Evolutionary conservation across 108 stramenopile species (phyloP).

Genomic region (Fistulifera pelliculosa): DNA sequence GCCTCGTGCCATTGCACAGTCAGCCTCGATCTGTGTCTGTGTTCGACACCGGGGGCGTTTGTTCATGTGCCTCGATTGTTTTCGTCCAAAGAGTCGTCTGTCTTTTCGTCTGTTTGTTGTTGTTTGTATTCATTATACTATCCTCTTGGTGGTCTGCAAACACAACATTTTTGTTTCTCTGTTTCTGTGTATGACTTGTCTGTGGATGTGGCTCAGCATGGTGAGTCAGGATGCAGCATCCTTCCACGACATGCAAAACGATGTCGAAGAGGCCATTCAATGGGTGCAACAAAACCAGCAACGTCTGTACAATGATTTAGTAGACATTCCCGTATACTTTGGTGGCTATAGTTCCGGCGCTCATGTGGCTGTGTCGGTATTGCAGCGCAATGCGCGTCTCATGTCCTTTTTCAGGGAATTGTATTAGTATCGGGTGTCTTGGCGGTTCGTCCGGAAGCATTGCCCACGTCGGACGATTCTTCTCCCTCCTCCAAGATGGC

Average conservation of each 20-base stretch:
- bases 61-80: conserved; percentile 14
- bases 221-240: conserved; percentile 25
- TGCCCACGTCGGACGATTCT: no score
- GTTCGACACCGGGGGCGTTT: conserved; percentile 59
- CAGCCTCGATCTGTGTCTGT: conserved; percentile 39
- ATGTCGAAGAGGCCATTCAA: conserved; percentile 45
- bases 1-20: conserved; percentile 29
- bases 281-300: conserved; percentile 26
- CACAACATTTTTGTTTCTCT: background rate
- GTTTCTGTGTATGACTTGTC: background rate
- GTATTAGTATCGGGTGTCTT: conserved; percentile 36
- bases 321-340: conserved; percentile 22
- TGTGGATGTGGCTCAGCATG: conserved; percentile 14
- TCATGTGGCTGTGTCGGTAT: conserved; percentile 45
- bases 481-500: conserved; percentile 21
- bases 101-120: no score
- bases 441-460: background rate
- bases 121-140: no score
- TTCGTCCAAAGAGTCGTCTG: no score
- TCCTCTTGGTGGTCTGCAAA: no score
- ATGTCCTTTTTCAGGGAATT: conserved; percentile 17
- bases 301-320: background rate
- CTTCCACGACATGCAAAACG: conserved; percentile 47
- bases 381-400: conserved; percentile 22
- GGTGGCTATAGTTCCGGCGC: conserved; percentile 62